Evolutionary conservation across 495 filamentous ascomycete genomes (phyloP).

Genomic region (Hypoxylon trugodes): DNA sequence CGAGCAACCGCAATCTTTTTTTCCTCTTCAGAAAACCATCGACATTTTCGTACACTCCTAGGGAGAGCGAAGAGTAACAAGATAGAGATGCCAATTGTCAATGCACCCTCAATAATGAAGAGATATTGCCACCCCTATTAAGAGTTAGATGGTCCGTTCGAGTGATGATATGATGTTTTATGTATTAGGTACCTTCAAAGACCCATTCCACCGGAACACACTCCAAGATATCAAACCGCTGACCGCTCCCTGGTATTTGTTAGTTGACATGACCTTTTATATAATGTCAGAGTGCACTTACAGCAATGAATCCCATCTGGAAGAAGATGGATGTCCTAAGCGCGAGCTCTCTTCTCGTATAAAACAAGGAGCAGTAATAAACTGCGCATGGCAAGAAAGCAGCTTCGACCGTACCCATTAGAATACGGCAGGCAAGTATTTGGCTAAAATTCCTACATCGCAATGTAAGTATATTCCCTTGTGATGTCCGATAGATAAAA

Average conservation of each 20-base stretch:
- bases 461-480: no score
- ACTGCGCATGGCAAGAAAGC: slow-evolving; percentile 41
- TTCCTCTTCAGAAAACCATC: slow-evolving; percentile 20
- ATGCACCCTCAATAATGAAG: slow-evolving; percentile 28
- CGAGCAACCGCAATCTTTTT: background rate
- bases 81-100: slow-evolving; percentile 31
- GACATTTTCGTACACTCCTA: slow-evolving; percentile 9
- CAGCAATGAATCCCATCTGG: slow-evolving; percentile 30
- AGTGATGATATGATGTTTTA: no score
- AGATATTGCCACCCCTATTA: slow-evolving; percentile 40
- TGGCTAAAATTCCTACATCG: slow-evolving; percentile 41
- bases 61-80: slow-evolving; percentile 15
- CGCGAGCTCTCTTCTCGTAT: slow-evolving; percentile 46
- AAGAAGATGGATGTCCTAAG: slow-evolving; percentile 44
- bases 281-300: no score
- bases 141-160: no score
- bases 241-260: slow-evolving; percentile 36
- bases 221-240: slow-evolving; percentile 59
- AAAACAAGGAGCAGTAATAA: slow-evolving; percentile 53
- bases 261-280: no score
- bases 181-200: no score
- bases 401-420: slow-evolving; percentile 61
- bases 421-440: slow-evolving; percentile 60
- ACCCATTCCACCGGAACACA: slow-evolving; percentile 37
- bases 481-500: no score